A percentile compares a stretch with the other conserved stretches of the same genome.
phyloP scores from a whole-genome alignment of 2,329 filamentous ascomycete genomes.

The Fusarium sp. region DNA sequence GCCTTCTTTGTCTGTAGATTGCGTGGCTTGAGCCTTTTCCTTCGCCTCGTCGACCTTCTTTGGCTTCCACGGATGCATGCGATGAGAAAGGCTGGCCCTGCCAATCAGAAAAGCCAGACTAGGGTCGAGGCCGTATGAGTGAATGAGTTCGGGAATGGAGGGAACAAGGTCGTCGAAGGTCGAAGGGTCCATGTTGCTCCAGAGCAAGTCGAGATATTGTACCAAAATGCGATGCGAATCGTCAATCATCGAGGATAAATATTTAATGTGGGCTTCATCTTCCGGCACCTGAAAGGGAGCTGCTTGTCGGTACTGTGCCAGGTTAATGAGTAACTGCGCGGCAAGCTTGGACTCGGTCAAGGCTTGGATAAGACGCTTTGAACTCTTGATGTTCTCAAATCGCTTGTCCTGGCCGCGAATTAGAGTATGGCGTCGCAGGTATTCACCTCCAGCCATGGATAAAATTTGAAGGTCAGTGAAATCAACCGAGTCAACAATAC shows the following conservation, averaged over 20 bases:
- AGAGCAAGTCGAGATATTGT: constrained; percentile 90
- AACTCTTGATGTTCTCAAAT: constrained; percentile 77
- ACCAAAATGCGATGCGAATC: constrained; percentile 86
- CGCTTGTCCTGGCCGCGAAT: constrained; percentile 83
- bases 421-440: constrained; percentile 82
- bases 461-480: constrained; percentile 89
- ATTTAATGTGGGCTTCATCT: constrained; percentile 83
- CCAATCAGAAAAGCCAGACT: constrained; percentile 86
- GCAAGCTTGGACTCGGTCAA: constrained; percentile 81
- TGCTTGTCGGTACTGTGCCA: constrained; percentile 90
- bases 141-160: constrained; percentile 75
- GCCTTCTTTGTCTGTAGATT: constrained; percentile 60
- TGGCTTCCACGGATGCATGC: constrained; percentile 59
- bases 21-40: constrained; percentile 41
- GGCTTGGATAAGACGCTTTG: constrained; percentile 81
- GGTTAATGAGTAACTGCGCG: constrained; percentile 84
- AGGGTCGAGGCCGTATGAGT: constrained; percentile 81
- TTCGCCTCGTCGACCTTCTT: constrained; percentile 46
- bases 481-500: constrained; percentile 85
- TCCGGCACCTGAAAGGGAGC: constrained; percentile 81
- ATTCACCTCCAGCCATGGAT: constrained; percentile 86
- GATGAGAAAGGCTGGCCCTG: constrained; percentile 76
- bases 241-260: constrained; percentile 86
- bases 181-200: constrained; percentile 77
- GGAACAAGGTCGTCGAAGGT: constrained; percentile 85